Base-by-base conservation (phyloP, 2,329 filamentous ascomycete genomes). In the Hypoxylon sp. region DNA sequence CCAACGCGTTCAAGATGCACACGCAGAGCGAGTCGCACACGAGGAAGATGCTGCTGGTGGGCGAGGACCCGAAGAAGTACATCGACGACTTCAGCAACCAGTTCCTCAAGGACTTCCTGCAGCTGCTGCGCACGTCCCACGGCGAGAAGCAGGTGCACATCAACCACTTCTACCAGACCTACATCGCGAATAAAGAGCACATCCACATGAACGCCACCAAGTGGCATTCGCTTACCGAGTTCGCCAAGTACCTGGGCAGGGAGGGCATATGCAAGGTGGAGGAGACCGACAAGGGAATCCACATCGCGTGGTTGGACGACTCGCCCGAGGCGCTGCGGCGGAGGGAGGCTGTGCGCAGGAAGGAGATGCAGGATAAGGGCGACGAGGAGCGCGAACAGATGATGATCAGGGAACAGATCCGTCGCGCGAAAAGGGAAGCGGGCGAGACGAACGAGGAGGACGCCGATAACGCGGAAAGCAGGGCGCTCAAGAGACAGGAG, bases 81-180 rank as follows among this genome's bases (percentile, higher is more conserved):
- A 95, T 98, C 78, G 87, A 92, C 75, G 87, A 94, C 46, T 99
- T 89, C 82, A 92, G 87, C 78, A 87, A 87, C 65, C 87, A 97
- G 71, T 99, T 99, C 77, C 81, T 91, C 67, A 85, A 86, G 62
- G 92, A 96, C 75, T 97, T 97, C 72, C 68, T 96, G 0, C 83
- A 88, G 61, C 83, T 96, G 1, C 83, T 99, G 5, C 86, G 88
- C 61, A 97, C 94, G 0, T 87, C 90, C 0, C 96, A 99, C 74
- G 93, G 93, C 67, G 93, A 97, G 79, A 99, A 99, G 78, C 87
- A 89, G 72, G 89, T 98, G 1, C 87, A 94, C 32, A 87, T 94
- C 53, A 99, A 99, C 75, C 89, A 92, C 66, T 98, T 98, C 78
- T 99, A 99, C 79, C 93, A 98, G 77, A 90, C 94, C 75, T 96